phyloP scores from a whole-genome alignment of 768 basidiomycete genomes.

The Dendrothele bispora region DNA sequence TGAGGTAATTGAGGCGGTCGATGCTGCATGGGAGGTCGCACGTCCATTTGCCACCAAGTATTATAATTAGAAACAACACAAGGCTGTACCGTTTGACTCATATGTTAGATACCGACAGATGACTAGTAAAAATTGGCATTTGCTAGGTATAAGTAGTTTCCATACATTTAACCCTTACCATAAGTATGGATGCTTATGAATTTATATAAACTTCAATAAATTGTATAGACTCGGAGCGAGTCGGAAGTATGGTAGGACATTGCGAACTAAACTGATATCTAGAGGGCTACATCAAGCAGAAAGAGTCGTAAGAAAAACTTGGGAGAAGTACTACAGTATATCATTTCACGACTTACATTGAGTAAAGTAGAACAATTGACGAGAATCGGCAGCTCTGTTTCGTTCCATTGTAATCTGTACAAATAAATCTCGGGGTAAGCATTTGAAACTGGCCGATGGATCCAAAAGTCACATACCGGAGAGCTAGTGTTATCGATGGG shows the following conservation, averaged over 20 bases:
- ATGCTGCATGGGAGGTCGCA: not conserved
- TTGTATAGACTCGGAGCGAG: too few relatives aligned
- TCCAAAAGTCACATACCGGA: not conserved
- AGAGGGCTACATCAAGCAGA: too few relatives aligned
- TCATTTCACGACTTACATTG: not conserved
- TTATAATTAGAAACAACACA: not conserved
- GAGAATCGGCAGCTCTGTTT: not conserved
- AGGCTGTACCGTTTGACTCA: too few relatives aligned
- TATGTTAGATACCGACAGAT: too few relatives aligned
- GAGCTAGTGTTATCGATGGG: not conserved
- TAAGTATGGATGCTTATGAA: too few relatives aligned
- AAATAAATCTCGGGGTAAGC: not conserved
- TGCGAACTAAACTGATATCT: too few relatives aligned
- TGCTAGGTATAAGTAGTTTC: too few relatives aligned
- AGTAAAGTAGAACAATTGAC: not conserved
- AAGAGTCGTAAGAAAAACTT: too few relatives aligned
- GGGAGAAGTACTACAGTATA: too few relatives aligned
- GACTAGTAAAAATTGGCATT: too few relatives aligned
- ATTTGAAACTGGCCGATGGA: not conserved
- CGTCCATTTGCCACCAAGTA: not conserved
- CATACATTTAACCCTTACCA: constrained; percentile 59
- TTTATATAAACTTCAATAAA: too few relatives aligned
- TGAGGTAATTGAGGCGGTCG: not conserved
- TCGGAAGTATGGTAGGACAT: too few relatives aligned
- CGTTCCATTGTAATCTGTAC: not conserved